Evolutionary conservation across 352 stramenopile species (phyloP).

Genomic region (Plasmopara halstedii): DNA sequence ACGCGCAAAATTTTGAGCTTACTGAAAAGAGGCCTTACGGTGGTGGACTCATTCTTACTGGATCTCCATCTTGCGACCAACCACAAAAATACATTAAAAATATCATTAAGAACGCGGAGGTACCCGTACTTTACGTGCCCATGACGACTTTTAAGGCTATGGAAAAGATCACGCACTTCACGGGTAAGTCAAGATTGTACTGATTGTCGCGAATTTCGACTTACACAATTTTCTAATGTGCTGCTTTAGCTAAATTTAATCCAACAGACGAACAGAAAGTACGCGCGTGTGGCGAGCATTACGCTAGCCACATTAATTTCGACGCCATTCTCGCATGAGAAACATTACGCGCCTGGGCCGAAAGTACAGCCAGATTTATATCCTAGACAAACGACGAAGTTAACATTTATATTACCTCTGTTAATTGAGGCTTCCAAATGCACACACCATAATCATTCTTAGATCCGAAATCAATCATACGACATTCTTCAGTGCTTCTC

Average conservation of each 20-base stretch:
- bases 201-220: not conserved
- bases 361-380: too few species aligned
- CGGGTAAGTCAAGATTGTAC: conserved; percentile 26
- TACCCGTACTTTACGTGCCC: conserved; percentile 69
- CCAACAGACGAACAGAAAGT: conserved; percentile 76
- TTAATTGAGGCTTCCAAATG: too few species aligned
- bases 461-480: too few species aligned
- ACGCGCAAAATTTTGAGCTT: conserved; percentile 68
- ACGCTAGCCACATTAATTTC: conserved; percentile 78
- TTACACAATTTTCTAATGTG: not conserved
- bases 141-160: conserved; percentile 74
- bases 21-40: conserved; percentile 57
- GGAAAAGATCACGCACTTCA: conserved; percentile 76
- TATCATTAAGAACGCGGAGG: conserved; percentile 51
- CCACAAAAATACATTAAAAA: conserved; percentile 75
- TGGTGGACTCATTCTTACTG: conserved; percentile 87
- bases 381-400: too few species aligned
- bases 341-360: too few species aligned
- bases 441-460: too few species aligned
- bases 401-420: too few species aligned
- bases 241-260: conserved; percentile 78
- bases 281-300: conserved; percentile 75
- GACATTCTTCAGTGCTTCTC: too few species aligned
- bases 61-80: conserved; percentile 61
- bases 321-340: conserved; percentile 56